phyloP scores from a whole-genome alignment of 805 yeast species.

The Saccharomycopsis malanga region DNA sequence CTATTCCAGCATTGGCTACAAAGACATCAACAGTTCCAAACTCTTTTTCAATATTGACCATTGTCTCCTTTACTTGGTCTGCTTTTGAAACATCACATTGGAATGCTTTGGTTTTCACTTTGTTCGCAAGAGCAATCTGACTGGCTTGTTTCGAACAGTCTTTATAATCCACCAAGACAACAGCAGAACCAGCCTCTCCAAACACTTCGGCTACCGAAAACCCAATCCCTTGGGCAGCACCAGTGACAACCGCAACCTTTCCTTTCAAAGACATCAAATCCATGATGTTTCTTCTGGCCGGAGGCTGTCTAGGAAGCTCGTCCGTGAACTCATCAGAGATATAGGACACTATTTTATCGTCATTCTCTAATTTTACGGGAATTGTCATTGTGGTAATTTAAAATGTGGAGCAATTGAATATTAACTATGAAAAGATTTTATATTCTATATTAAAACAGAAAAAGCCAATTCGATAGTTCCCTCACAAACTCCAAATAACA shows the following conservation, averaged over 20 bases:
- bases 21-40: conserved; percentile 77
- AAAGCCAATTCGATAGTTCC: too few species aligned
- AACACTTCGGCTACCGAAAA: conserved; percentile 71
- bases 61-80: conserved; percentile 40
- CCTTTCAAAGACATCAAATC: conserved; percentile 74
- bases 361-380: conserved; percentile 8
- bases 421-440: too few species aligned
- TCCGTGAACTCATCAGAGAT: conserved; percentile 9
- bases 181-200: conserved; percentile 81
- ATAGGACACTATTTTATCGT: conserved; percentile 8
- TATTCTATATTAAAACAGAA: too few species aligned
- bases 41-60: conserved; percentile 47
- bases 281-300: conserved; percentile 42
- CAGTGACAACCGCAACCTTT: conserved; percentile 75
- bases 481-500: too few species aligned
- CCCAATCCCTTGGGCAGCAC: conserved; percentile 80
- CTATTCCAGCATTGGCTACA: conserved; percentile 86
- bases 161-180: conserved; percentile 60
- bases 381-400: neutral
- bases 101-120: conserved; percentile 56
- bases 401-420: too few species aligned
- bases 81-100: conserved; percentile 48
- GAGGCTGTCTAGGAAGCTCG: conserved; percentile 11
- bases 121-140: conserved; percentile 45
- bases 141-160: conserved; percentile 46